Percentiles rank a stretch among this genome's conserved stretches.
Conservation (phyloP, 2,329 filamentous ascomycete species). For the Alternaria dauci region DNA sequence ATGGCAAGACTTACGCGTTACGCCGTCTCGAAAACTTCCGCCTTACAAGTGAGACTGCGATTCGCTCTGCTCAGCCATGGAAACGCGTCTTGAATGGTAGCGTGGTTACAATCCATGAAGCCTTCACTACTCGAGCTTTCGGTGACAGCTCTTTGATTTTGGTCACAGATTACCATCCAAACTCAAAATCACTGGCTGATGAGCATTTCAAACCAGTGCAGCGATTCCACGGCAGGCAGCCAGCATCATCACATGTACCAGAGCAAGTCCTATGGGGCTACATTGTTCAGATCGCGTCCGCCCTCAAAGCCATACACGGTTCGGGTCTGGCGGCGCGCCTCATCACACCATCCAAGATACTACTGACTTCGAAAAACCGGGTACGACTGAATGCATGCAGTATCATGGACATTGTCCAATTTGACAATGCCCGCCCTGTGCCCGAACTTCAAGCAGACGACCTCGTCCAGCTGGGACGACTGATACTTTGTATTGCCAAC, state of each 20-base stretch:
- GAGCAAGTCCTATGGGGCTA: conserved; percentile 91
- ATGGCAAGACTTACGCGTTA: conserved; percentile 86
- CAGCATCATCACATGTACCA: conserved; percentile 53
- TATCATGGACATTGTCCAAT: conserved; percentile 88
- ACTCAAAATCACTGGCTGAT: conserved; percentile 88
- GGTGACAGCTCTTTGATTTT: conserved; percentile 94
- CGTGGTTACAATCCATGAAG: conserved; percentile 87
- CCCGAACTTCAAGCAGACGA: conserved; percentile 88
- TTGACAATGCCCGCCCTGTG: conserved; percentile 72
- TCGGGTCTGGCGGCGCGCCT: conserved; percentile 83
- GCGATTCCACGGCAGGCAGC: conserved; percentile 51
- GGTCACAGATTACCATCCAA: conserved; percentile 90
- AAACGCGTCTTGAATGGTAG: conserved; percentile 82
- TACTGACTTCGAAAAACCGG: conserved; percentile 89
- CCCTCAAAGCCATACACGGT: conserved; percentile 83
- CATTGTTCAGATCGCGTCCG: conserved; percentile 88
- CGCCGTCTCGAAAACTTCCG: conserved; percentile 89
- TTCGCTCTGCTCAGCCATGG: conserved; percentile 87
- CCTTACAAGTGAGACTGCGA: conserved; percentile 87
- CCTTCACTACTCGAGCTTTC: conserved; percentile 92
- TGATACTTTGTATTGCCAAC: conserved; percentile 83
- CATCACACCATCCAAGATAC: conserved; percentile 85
- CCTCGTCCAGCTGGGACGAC: conserved; percentile 80
- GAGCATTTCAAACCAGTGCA: conserved; percentile 68
- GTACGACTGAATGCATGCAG: conserved; percentile 88